Evolutionary conservation across 768 basidiomycete species (phyloP).

Genomic region (Exidia glandulosa): DNA sequence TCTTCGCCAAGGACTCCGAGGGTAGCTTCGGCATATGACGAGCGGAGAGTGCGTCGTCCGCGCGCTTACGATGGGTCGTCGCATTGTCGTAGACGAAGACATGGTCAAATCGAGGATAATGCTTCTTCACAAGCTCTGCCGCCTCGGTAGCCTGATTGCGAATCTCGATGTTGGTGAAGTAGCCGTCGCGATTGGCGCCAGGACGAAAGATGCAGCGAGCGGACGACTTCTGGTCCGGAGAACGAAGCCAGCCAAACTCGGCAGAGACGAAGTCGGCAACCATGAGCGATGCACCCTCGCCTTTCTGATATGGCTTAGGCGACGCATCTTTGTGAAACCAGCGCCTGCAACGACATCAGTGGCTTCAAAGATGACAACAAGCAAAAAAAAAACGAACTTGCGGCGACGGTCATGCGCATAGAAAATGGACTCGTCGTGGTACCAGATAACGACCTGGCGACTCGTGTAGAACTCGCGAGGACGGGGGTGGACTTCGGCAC

Average conservation of each 20-base stretch:
- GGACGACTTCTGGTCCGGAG: slow-evolving; percentile 1
- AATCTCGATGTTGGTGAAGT: slow-evolving; percentile 12
- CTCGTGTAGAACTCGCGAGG: neutral
- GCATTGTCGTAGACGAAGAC: slow-evolving; percentile 8
- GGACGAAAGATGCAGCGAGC: slow-evolving; percentile 8
- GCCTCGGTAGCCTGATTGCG: slow-evolving; percentile 7
- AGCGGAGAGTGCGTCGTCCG: slow-evolving; percentile 7
- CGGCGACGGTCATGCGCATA: slow-evolving; percentile 10
- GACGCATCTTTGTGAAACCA: slow-evolving; percentile 7
- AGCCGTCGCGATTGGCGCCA: slow-evolving; percentile 4
- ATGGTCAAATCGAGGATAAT: slow-evolving; percentile 6
- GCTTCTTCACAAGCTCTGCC: slow-evolving; percentile 10
- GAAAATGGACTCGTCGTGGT: slow-evolving; percentile 13
- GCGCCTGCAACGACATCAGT: neutral
- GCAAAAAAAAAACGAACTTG: neutral
- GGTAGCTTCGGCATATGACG: slow-evolving; percentile 14
- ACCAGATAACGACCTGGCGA: neutral
- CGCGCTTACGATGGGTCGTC: slow-evolving; percentile 8
- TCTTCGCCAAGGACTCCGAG: neutral
- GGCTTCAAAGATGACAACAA: no score
- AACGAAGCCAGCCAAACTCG: slow-evolving; percentile 2
- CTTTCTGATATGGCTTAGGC: slow-evolving; percentile 7
- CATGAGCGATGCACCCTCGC: slow-evolving; percentile 11
- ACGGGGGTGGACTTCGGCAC: neutral
- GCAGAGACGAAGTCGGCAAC: slow-evolving; percentile 11